Conservation (phyloP, 2,329 filamentous ascomycete genomes). For the Fusarium euwallaceae region DNA sequence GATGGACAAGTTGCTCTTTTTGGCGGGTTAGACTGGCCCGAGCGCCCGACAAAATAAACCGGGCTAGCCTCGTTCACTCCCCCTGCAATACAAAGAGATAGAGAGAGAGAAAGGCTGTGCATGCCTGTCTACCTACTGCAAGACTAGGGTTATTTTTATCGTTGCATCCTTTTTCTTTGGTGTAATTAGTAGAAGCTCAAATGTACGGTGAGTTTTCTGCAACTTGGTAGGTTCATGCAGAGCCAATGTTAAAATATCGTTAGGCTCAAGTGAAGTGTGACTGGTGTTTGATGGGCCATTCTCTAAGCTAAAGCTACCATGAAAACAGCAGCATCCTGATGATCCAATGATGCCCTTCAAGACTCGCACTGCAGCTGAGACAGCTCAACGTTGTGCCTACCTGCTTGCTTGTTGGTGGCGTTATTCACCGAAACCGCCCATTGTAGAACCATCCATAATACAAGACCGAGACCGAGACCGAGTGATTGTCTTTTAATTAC, state of each 20-base stretch:
- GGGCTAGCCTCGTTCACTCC: conserved; percentile 15
- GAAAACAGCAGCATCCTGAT: background rate
- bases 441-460: background rate
- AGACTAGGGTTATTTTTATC: background rate
- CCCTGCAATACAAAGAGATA: conserved; percentile 1
- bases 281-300: background rate
- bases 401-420: background rate
- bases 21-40: conserved; percentile 45
- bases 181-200: background rate
- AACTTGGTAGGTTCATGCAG: background rate
- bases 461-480: background rate
- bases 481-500: background rate
- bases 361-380: background rate
- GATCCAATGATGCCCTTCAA: background rate
- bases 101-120: background rate
- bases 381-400: background rate
- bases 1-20: conserved; percentile 48
- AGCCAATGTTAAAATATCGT: background rate
- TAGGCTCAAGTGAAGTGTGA: background rate
- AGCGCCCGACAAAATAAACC: conserved; percentile 48
- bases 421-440: background rate
- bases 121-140: background rate
- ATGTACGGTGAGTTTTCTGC: background rate
- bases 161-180: background rate
- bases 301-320: background rate